Evolutionary conservation across 1,284 basidiomycete genomes (phyloP), one percentile per base, ranked within the genome.

Genomic region (Trichosporon sp.): DNA sequence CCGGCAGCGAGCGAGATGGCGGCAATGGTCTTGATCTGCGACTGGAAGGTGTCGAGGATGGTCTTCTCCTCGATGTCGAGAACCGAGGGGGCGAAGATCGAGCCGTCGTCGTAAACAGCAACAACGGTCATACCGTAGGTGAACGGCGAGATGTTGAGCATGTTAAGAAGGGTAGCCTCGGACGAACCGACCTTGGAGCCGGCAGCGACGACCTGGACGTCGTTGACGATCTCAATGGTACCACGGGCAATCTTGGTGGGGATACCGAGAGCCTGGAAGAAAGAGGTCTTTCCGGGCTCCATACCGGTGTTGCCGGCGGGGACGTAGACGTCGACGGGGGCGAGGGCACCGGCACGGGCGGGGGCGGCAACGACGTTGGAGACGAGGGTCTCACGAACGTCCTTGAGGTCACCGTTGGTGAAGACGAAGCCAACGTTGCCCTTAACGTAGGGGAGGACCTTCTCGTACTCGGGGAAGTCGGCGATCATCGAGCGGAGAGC

Each of bases 381-480:
- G 78, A 93, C 85, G 85, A 99, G 97, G 83, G 92, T 86, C 73
- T 94, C 91, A 78, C 96, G 94, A 78, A 99, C 82, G 70, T 98
- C 96, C 88, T 98, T 96, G 82, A 99, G 90, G 83, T 99, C 97
- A 68, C 86, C 87, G 64, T 88, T 86, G 79, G 97, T 98, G 90
- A 99, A 99, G 84, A 99, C 96, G 88, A 99, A 99, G 74, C 96
- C 96, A 79, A 99, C 93, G 90, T 99, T 99, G 78, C 95, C 96
- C 85, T 89, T 92, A 87, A 99, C 88, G 88, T 93, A 90, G 76
- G 96, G 96, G 76, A 99, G 90, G 84, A 99, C 90, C 85, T 91
- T 92, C 88, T 99, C 96, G 88, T 92, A 96, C 83, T 95, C 91
- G 75, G 97, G 96, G 88, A 87, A 89, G 83, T 98, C 96, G 77